phyloP scores from a whole-genome alignment of 2,329 filamentous ascomycete species.

The Plectosphaerella sp. region DNA sequence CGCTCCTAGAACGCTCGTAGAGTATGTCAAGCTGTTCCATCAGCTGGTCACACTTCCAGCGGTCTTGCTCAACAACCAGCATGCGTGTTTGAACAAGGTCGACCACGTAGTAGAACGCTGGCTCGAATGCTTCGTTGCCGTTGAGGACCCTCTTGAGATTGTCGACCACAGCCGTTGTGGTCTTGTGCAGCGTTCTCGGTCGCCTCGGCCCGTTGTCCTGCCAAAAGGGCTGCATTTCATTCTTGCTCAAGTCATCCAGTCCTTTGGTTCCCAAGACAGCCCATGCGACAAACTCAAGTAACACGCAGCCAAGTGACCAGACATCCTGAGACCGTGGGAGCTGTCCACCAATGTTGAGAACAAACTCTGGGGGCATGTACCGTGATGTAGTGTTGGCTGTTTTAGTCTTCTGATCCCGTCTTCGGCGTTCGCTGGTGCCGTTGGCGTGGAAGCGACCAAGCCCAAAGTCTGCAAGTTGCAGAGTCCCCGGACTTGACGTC shows the following conservation, averaged over 20 bases:
- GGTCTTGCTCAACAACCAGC: too few species aligned
- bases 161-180: not conserved
- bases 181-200: too few species aligned
- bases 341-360: not conserved
- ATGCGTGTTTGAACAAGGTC: too few species aligned
- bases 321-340: constrained; percentile 20
- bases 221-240: not conserved
- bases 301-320: constrained; percentile 25
- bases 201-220: not conserved
- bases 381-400: not conserved
- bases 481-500: not conserved
- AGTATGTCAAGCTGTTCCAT: too few species aligned
- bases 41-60: too few species aligned
- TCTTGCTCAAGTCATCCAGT: not conserved
- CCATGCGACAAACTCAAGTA: constrained; percentile 23
- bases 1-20: too few species aligned
- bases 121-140: too few species aligned
- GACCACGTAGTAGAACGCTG: too few species aligned
- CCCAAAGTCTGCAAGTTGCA: constrained; percentile 3
- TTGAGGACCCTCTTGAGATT: too few species aligned
- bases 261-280: constrained; percentile 15
- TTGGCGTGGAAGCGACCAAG: not conserved
- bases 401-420: not conserved
- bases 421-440: not conserved
- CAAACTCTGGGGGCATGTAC: constrained; percentile 4